Conservation (phyloP, 176 grass and related monocot species). For the Carex scoparia region DNA sequence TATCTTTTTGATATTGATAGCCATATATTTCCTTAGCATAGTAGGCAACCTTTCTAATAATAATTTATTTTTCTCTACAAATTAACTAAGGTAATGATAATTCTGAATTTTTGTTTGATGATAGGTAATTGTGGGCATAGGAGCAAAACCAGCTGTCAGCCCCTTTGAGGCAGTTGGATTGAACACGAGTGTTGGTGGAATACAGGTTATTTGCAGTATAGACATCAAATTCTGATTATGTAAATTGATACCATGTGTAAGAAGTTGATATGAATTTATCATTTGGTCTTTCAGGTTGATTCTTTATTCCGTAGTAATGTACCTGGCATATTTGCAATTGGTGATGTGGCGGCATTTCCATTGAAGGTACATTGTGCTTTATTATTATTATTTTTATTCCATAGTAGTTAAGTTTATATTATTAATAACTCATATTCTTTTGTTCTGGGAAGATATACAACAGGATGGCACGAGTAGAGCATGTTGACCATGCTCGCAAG, state of each 20-base stretch:
- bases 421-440: constrained; percentile 4
- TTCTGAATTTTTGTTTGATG: constrained; percentile 15
- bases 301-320: constrained; percentile 75
- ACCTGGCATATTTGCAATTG: constrained; percentile 82
- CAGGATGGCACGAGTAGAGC: constrained; percentile 75
- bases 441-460: constrained; percentile 39
- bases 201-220: constrained; percentile 61
- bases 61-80: not conserved
- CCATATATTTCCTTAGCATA: not conserved
- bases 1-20: not conserved
- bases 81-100: not conserved
- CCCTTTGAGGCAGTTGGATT: constrained; percentile 79
- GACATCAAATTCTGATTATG: not conserved
- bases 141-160: constrained; percentile 80
- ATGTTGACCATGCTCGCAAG: constrained; percentile 97
- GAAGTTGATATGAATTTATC: constrained; percentile 6
- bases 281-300: constrained; percentile 58
- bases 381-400: not conserved
- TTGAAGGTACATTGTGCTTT: constrained; percentile 53
- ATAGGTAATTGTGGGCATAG: constrained; percentile 90
- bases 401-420: not conserved
- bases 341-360: constrained; percentile 96
- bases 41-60: not conserved
- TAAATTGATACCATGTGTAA: not conserved
- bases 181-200: constrained; percentile 74